phyloP scores from a whole-genome alignment of 345 rosid species.

The Brassica cretica region DNA sequence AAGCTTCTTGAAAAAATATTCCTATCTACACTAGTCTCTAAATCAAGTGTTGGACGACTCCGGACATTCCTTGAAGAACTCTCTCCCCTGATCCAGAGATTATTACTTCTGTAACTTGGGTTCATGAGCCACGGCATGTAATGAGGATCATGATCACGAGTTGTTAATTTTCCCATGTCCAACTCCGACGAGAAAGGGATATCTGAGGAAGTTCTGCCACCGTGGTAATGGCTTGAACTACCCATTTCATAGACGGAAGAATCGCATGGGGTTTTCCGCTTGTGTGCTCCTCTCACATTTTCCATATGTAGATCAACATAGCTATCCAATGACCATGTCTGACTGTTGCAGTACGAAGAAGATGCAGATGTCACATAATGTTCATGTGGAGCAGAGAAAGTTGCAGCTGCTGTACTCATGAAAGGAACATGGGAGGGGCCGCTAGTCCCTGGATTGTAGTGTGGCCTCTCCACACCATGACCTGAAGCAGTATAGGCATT shows the following conservation, averaged over 20 bases:
- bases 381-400: constrained; percentile 52
- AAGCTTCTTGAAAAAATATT: constrained; percentile 49
- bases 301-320: constrained; percentile 57
- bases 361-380: constrained; percentile 56
- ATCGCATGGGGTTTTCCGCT: constrained; percentile 71
- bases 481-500: constrained; percentile 51
- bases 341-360: constrained; percentile 62
- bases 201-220: constrained; percentile 68
- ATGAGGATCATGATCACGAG: constrained; percentile 48
- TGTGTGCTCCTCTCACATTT: constrained; percentile 62
- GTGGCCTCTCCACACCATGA: constrained; percentile 52
- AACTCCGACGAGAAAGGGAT: constrained; percentile 50
- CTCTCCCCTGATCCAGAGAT: constrained; percentile 60
- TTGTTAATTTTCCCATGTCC: constrained; percentile 52
- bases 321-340: constrained; percentile 52
- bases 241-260: constrained; percentile 71
- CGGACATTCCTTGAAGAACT: constrained; percentile 75
- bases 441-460: constrained; percentile 54
- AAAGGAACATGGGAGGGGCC: constrained; percentile 56
- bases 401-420: constrained; percentile 44
- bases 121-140: constrained; percentile 51
- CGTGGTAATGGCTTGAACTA: constrained; percentile 61
- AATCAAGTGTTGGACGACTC: constrained; percentile 65
- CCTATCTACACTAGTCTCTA: constrained; percentile 54
- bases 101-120: constrained; percentile 49